phyloP scores from a whole-genome alignment of 1,284 basidiomycete species.

The Clitocybe nebularis region DNA sequence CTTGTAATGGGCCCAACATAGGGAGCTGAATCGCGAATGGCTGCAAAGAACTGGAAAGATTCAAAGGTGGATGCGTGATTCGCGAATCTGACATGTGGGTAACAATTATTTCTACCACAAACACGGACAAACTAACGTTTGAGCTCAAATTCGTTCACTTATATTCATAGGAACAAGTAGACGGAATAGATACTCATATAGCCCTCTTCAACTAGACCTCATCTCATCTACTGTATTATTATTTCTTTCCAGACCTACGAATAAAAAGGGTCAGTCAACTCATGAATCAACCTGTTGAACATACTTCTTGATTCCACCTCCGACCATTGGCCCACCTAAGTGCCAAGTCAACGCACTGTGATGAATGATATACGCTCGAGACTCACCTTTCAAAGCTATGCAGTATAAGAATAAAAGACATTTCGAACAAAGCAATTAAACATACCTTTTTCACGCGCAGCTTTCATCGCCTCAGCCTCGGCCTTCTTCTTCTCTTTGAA shows the following conservation, averaged over 20 bases:
- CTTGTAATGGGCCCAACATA: constrained; percentile 70
- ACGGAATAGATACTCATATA: not conserved
- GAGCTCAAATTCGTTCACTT: not conserved
- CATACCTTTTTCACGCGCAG: constrained; percentile 64
- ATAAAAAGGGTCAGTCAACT: constrained; percentile 13
- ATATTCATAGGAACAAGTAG: no score
- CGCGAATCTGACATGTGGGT: constrained; percentile 16
- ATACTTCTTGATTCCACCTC: constrained; percentile 81
- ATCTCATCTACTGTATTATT: constrained; percentile 12
- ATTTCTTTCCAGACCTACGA: constrained; percentile 75
- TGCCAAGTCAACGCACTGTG: constrained; percentile 10
- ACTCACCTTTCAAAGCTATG: constrained; percentile 61
- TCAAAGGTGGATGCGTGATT: constrained; percentile 20
- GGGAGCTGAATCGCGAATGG: constrained; percentile 43
- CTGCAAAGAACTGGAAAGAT: constrained; percentile 26
- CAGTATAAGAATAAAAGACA: constrained; percentile 6
- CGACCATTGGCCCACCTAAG: constrained; percentile 57
- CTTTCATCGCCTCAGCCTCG: constrained; percentile 66
- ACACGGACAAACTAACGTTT: constrained; percentile 17
- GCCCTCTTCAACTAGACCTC: not conserved
- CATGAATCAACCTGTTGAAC: constrained; percentile 22
- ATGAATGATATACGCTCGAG: not conserved
- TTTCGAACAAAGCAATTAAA: constrained; percentile 7
- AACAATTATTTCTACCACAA: constrained; percentile 18
- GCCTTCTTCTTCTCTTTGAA: constrained; percentile 74